Conservation (phyloP, 176 grass and related monocot genomes). For the Cenchrus americanus region DNA sequence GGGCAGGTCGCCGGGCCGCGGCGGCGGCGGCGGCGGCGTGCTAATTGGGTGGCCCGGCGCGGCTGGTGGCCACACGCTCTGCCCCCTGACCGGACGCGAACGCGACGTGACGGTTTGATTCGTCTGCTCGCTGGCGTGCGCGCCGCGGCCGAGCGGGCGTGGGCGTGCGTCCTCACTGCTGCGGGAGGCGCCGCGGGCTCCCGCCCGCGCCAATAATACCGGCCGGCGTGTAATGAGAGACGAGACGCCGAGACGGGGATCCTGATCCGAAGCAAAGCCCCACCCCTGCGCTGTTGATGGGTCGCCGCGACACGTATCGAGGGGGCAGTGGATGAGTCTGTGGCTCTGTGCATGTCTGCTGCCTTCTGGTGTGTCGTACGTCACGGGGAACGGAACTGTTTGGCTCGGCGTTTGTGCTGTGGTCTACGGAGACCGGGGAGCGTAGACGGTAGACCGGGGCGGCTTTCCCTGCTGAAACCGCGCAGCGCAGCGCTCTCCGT, state of each 20-base stretch:
- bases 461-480: no score
- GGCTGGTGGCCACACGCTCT: neutral
- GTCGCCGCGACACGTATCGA: neutral
- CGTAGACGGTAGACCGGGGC: no score
- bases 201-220: slow-evolving; percentile 7
- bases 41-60: neutral
- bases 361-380: neutral
- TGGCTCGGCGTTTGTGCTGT: no score
- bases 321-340: neutral
- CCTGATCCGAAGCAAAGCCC: neutral
- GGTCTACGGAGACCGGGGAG: no score
- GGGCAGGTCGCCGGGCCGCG: neutral
- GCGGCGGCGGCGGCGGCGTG: neutral
- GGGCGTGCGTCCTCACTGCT: neutral
- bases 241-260: neutral
- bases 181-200: neutral
- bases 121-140: slow-evolving; percentile 29
- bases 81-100: neutral
- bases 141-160: neutral
- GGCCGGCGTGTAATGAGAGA: no score
- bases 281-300: neutral
- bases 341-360: neutral
- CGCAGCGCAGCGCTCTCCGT: no score
- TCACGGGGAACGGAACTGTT: neutral
- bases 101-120: slow-evolving; percentile 43